Conservation (phyloP, 148 eudicot genomes). For the Cornus kousa region DNA sequence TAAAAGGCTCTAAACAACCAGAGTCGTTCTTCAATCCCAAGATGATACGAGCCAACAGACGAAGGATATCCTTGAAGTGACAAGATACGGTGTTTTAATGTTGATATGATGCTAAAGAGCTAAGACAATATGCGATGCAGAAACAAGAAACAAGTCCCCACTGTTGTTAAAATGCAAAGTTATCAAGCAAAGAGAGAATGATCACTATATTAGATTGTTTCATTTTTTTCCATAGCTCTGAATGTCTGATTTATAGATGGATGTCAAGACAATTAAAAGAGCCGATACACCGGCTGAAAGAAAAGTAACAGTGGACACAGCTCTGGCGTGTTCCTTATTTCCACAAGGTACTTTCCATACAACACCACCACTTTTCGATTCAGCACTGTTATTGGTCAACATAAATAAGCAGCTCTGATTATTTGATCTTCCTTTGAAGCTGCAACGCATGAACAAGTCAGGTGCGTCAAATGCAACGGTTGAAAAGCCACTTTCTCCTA, state of each 20-base stretch:
- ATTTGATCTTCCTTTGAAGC: slow-evolving; percentile 17
- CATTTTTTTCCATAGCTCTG: slow-evolving; percentile 7
- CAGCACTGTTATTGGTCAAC: slow-evolving; percentile 14
- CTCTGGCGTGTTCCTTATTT: slow-evolving; percentile 45
- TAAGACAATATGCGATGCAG: not conserved
- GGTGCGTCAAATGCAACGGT: slow-evolving; percentile 60
- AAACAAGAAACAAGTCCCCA: too few species aligned
- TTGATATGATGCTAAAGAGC: not conserved
- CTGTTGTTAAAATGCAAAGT: too few species aligned
- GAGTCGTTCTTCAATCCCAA: too few species aligned
- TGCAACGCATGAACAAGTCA: slow-evolving; percentile 53
- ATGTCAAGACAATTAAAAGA: slow-evolving; percentile 42
- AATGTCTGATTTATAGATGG: slow-evolving; percentile 35
- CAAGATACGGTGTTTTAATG: not conserved
- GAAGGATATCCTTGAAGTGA: too few species aligned
- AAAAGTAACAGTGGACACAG: slow-evolving; percentile 69
- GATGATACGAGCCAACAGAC: too few species aligned
- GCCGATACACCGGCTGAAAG: slow-evolving; percentile 55
- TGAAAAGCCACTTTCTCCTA: slow-evolving; percentile 56
- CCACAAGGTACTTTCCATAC: slow-evolving; percentile 81
- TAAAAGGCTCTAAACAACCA: too few species aligned
- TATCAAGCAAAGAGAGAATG: not conserved
- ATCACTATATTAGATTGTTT: slow-evolving; percentile 21
- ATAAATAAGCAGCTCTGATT: slow-evolving; percentile 34
- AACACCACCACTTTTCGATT: slow-evolving; percentile 18